These are phyloP conservation scores for Notholithocarpus densiflorus DNA, from an alignment of 306 rosid species.

Conservation along the genomic window DNA sequence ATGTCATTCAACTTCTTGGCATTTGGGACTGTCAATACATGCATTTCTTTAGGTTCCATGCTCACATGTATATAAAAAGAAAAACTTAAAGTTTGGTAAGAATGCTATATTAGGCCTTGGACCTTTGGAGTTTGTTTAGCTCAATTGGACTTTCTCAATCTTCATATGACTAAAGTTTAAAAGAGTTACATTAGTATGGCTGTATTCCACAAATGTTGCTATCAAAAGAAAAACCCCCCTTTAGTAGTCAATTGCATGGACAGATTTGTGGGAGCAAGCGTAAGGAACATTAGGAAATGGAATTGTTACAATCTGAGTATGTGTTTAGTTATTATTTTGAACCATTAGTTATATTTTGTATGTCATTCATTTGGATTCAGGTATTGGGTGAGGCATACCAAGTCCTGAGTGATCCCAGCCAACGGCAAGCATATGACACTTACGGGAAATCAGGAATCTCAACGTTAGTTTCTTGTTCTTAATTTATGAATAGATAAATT, in stretches of 20 bases:
- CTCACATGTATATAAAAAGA: neutral
- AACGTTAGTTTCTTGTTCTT: conserved; percentile 55
- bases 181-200: neutral
- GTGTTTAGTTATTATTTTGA: neutral
- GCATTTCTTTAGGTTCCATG: neutral
- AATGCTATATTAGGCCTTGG: neutral
- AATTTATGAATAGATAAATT: conserved; percentile 1
- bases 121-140: no score
- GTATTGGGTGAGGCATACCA: conserved; percentile 98
- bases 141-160: no score
- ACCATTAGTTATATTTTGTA: conserved; percentile 9
- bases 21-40: neutral
- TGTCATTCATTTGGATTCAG: conserved; percentile 40
- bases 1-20: neutral
- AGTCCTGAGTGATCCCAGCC: conserved; percentile 81
- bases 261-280: neutral
- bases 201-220: neutral
- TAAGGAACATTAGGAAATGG: neutral
- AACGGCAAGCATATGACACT: conserved; percentile 91
- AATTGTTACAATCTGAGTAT: neutral
- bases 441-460: conserved; percentile 92
- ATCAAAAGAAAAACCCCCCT: neutral
- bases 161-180: no score
- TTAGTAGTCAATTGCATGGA: neutral
- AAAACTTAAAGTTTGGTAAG: neutral